phyloP scores from a whole-genome alignment of 495 filamentous ascomycete genomes.

The Talaromyces proteolyticus region DNA sequence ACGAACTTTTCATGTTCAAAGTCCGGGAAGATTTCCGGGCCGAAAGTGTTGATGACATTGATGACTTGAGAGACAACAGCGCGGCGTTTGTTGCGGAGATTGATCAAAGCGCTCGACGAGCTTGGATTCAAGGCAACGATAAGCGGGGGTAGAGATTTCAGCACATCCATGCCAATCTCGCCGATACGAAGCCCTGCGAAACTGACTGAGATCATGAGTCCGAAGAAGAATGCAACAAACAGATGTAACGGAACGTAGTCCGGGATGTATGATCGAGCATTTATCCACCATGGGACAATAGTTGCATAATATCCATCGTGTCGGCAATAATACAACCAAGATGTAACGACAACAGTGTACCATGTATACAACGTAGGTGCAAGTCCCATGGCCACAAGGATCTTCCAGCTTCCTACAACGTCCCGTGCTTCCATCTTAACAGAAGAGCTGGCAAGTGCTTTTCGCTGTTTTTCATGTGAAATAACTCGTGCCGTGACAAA shows the following conservation, averaged over 20 bases:
- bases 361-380: conserved; percentile 69
- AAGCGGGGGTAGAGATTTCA: conserved; percentile 82
- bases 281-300: conserved; percentile 24
- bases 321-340: conserved; percentile 62
- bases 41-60: conserved; percentile 78
- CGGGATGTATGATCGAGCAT: conserved; percentile 48
- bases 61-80: conserved; percentile 69
- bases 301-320: conserved; percentile 49
- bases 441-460: conserved; percentile 72
- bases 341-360: conserved; percentile 59
- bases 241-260: conserved; percentile 65
- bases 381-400: conserved; percentile 74
- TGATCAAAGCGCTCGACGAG: conserved; percentile 67
- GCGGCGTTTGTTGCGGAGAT: conserved; percentile 63
- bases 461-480: conserved; percentile 67
- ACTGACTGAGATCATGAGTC: conserved; percentile 75
- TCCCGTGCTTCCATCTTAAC: conserved; percentile 80
- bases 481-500: conserved; percentile 75
- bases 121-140: conserved; percentile 70
- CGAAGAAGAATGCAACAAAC: conserved; percentile 58
- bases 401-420: conserved; percentile 86
- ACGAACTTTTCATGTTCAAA: conserved; percentile 75
- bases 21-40: conserved; percentile 86
- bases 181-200: conserved; percentile 87
- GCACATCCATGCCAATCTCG: conserved; percentile 89